phyloP scores from a whole-genome alignment of 495 filamentous ascomycete genomes.

The Hypoxylon intermedium region DNA sequence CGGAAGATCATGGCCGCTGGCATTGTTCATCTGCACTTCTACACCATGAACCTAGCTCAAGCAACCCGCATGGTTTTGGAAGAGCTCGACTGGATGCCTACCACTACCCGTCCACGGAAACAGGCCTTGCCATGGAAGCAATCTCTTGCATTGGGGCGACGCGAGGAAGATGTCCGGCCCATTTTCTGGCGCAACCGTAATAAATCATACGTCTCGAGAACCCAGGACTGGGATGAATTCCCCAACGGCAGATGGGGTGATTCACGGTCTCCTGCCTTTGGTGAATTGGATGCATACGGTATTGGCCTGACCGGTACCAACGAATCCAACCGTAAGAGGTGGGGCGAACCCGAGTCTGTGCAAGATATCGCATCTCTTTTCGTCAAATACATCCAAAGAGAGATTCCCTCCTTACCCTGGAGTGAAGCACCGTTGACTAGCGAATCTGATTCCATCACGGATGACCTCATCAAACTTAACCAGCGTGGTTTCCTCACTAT shows the following conservation, averaged over 20 bases:
- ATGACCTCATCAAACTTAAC: constrained; percentile 82
- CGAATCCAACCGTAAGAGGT: constrained; percentile 93
- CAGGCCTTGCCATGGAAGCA: constrained; percentile 93
- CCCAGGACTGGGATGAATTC: constrained; percentile 99
- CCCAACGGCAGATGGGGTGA: constrained; percentile 99
- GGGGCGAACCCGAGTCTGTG: constrained; percentile 83
- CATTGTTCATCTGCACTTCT: constrained; percentile 93
- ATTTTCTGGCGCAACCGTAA: constrained; percentile 99
- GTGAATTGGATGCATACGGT: constrained; percentile 94
- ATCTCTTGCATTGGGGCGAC: constrained; percentile 84
- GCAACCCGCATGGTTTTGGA: constrained; percentile 93
- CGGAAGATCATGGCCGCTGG: constrained; percentile 79
- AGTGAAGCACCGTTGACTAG: constrained; percentile 84
- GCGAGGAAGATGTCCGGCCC: constrained; percentile 94
- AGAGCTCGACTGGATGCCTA: constrained; percentile 80
- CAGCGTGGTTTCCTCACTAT: constrained; percentile 87
- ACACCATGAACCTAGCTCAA: constrained; percentile 98
- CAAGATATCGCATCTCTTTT: constrained; percentile 84
- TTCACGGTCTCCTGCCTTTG: constrained; percentile 94
- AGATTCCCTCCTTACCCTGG: constrained; percentile 88
- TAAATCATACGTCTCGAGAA: constrained; percentile 91
- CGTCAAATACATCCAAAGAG: constrained; percentile 78
- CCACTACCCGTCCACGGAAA: constrained; percentile 75
- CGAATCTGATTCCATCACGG: constrained; percentile 79
- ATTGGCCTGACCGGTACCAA: constrained; percentile 96